Evolutionary conservation across 257 asterid species (phyloP), one percentile per base, ranked within the genome.

Genomic region (Lantana camara): DNA sequence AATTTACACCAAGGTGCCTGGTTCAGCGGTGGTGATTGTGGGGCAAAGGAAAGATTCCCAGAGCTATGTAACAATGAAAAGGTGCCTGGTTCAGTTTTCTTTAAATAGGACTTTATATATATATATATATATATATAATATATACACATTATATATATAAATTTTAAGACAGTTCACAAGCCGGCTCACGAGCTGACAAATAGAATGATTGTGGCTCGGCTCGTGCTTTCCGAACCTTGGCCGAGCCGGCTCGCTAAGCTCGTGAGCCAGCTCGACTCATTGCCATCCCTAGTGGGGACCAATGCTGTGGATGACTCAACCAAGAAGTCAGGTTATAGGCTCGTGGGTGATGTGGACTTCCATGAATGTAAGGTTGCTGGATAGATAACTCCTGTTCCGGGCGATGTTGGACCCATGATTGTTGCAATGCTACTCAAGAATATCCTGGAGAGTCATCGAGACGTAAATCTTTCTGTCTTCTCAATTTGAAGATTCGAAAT

Each of bases 371-470:
- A 80, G 57, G 87, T 85, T 16, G 97, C 99, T 13, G 96, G 96
- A 60, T 90, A 83, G 61, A 77, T 93, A 58, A 93, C 97, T 64
- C 99, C 97, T 1, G 99, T 93, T 75, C 96, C 99, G 0, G 99
- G 97, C 50, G 97, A 96, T 2, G 97, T 90, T 22, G 99, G 99
- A 63, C 99, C 99, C 4, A 82, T 90, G 96, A 93, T 95, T 9
- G 95, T 93, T 53, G 97, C 99, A 38, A 87, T 93, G 99, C 81
- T 93, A 16, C 82, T 93, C 13, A 87, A 83, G 88, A 93, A 93
- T 73, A 87, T 96, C 19, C 64, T 87, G 75, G 95, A 87, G 95
- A 76, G 86, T 59, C 19, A 76, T 90, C 12, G 86, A 74, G 77
- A 52, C 15, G 24, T 77, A 67, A 72, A 6, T 11, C 41, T 38